Percentiles rank a stretch among this genome's conserved stretches.
These are phyloP conservation scores for Suillus fuscotomentosus DNA, from an alignment of 768 basidiomycete genomes.

Conservation along the genomic window DNA sequence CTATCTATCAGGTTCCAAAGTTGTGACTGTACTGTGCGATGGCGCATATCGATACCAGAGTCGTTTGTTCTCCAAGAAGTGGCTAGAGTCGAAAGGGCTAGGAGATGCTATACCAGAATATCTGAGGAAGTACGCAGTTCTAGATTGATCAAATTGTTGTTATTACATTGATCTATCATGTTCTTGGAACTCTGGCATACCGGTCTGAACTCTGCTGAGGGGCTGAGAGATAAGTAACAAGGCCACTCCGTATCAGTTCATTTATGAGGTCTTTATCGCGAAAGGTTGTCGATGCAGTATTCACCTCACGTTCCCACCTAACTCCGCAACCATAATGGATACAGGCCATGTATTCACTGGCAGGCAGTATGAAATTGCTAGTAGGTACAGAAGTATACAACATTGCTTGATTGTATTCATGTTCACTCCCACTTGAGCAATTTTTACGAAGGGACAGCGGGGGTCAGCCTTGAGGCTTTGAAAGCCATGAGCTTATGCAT, in stretches of 20 bases:
- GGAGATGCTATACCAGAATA: conserved; percentile 76
- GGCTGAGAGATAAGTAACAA: not conserved
- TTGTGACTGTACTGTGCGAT: conserved; percentile 91
- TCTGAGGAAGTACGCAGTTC: conserved; percentile 85
- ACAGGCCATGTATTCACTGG: not conserved
- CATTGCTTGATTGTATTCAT: not conserved
- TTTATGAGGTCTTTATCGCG: not conserved
- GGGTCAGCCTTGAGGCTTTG: not conserved
- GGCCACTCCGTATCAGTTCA: not conserved
- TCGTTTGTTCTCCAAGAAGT: conserved; percentile 89
- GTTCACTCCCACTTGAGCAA: not conserved
- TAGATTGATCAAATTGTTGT: conserved; percentile 49
- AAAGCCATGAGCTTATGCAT: not conserved
- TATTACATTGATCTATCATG: not conserved
- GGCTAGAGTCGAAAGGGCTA: conserved; percentile 82
- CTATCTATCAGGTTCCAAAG: conserved; percentile 58
- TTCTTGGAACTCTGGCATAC: not conserved
- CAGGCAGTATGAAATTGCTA: not conserved
- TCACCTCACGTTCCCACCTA: not conserved
- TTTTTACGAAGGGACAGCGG: not conserved
- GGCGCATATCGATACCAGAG: conserved; percentile 98
- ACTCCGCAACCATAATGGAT: not conserved
- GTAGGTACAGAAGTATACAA: not conserved
- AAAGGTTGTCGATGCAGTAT: not conserved
- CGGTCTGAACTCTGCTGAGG: not conserved